phyloP scores from a whole-genome alignment of 1,284 basidiomycete genomes.

The Naganishia sp. region DNA sequence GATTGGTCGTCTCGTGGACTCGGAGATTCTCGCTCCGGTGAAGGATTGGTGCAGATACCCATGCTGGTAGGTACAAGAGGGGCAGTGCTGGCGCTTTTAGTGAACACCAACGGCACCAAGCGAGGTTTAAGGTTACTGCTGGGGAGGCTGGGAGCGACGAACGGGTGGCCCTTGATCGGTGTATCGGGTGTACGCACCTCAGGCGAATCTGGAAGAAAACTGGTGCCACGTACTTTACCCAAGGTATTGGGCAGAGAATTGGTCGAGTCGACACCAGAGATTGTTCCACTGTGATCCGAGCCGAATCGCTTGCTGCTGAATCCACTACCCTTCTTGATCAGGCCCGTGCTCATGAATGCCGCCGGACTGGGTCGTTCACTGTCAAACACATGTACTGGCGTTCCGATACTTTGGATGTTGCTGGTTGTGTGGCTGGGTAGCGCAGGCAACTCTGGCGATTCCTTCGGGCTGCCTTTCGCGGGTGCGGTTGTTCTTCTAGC shows the following conservation, averaged over 20 bases:
- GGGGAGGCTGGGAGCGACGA: neutral
- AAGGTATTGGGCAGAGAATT: conserved; percentile 19
- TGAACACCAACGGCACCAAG: conserved; percentile 17
- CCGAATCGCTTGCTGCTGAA: conserved; percentile 18
- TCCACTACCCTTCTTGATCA: conserved; percentile 51
- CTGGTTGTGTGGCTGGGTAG: conserved; percentile 8
- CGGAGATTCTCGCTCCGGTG: conserved; percentile 9
- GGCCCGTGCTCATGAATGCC: conserved; percentile 50
- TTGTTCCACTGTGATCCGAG: conserved; percentile 1
- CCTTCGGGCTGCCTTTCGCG: conserved; percentile 10
- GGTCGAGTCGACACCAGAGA: conserved; percentile 7
- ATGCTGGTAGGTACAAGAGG: conserved; percentile 36
- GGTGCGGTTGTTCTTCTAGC: conserved; percentile 27
- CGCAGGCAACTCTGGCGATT: conserved; percentile 7
- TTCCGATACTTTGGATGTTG: conserved; percentile 15
- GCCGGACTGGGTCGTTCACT: conserved; percentile 50
- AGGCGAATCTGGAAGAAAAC: conserved; percentile 15
- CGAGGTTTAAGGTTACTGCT: conserved; percentile 12
- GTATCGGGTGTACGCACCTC: conserved; percentile 30
- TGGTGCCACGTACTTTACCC: neutral
- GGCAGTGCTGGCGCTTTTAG: conserved; percentile 35
- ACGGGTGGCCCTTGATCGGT: conserved; percentile 22
- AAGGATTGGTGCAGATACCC: conserved; percentile 23
- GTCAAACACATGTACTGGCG: conserved; percentile 38
- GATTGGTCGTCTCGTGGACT: conserved; percentile 5